These are phyloP conservation scores for Chloris gayana DNA, from an alignment of 176 grass and related monocot species.

Conservation along the genomic window DNA sequence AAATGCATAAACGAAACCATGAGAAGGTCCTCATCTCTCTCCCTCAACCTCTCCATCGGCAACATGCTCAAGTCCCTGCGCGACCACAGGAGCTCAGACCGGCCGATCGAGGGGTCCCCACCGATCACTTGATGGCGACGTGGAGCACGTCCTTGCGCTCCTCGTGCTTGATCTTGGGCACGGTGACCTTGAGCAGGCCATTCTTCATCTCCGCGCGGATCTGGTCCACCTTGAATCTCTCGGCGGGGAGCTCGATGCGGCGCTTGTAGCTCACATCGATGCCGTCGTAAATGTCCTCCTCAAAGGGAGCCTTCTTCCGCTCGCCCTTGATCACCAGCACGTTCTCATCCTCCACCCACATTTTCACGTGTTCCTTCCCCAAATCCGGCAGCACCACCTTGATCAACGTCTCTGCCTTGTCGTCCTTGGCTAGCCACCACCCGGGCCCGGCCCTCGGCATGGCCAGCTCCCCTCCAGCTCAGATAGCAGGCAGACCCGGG, in stretches of 20 bases:
- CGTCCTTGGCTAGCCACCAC: constrained; percentile 50
- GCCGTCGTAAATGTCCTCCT: constrained; percentile 10
- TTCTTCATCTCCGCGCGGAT: constrained; percentile 84
- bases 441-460: constrained; percentile 34
- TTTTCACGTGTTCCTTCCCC: constrained; percentile 73
- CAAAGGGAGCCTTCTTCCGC: constrained; percentile 25
- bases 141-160: constrained; percentile 63
- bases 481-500: too few relatives aligned
- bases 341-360: constrained; percentile 66
- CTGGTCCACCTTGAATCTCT: constrained; percentile 61
- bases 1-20: neutral
- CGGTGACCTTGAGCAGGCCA: constrained; percentile 63
- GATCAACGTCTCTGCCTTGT: constrained; percentile 58
- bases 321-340: constrained; percentile 54
- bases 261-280: constrained; percentile 7
- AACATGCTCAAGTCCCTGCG: neutral
- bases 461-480: too few relatives aligned
- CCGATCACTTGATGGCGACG: constrained; percentile 38
- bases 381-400: constrained; percentile 77
- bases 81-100: neutral
- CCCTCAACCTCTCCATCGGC: neutral
- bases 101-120: neutral
- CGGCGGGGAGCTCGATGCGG: constrained; percentile 49
- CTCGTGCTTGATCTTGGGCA: constrained; percentile 69
- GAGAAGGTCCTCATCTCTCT: neutral